Conservation (phyloP, 495 filamentous ascomycete species). For the Annulohypoxylon bovei region DNA sequence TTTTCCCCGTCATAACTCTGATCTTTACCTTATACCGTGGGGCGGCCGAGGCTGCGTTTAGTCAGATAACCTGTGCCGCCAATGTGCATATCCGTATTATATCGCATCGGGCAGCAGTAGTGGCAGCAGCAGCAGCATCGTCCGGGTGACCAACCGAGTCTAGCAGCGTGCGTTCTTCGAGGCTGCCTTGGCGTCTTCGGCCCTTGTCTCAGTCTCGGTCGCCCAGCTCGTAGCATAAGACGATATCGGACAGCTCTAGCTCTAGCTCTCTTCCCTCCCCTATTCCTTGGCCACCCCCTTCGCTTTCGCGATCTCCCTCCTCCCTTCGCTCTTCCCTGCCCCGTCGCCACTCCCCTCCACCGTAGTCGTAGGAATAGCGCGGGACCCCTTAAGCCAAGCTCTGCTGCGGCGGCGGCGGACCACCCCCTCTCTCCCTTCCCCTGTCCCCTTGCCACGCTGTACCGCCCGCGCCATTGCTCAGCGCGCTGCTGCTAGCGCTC, state of each 20-base stretch:
- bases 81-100: conserved; percentile 15
- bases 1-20: neutral
- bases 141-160: conserved; percentile 20
- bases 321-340: neutral
- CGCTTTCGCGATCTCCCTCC: neutral
- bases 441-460: neutral
- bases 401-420: too few relatives aligned
- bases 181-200: conserved; percentile 13
- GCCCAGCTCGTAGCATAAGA: neutral
- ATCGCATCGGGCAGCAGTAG: conserved; percentile 6
- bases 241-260: neutral
- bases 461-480: neutral
- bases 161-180: neutral
- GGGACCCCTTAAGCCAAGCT: neutral
- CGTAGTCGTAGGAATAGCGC: neutral
- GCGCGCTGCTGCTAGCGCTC: neutral
- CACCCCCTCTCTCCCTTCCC: neutral
- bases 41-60: neutral
- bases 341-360: neutral
- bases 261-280: neutral
- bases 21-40: neutral
- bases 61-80: conserved; percentile 21
- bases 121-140: neutral
- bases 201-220: neutral
- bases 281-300: neutral